Conservation (phyloP, 805 yeast genomes). For the Groenewaldozyma tartarivorans region DNA sequence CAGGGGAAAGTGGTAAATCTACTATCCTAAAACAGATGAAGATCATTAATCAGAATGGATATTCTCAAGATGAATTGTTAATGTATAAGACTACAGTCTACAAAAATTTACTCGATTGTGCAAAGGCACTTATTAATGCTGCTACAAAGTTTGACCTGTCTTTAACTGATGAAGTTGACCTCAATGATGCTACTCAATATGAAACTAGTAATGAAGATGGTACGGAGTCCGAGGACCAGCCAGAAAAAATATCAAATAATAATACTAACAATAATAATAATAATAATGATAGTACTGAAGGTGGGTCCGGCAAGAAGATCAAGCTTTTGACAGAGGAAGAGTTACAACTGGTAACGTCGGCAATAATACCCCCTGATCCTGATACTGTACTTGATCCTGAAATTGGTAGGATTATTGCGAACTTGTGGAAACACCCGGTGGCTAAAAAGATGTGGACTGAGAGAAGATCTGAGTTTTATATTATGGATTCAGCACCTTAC, state of each 20-base stretch:
- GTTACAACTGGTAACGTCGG: slow-evolving; percentile 29
- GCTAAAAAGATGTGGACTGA: slow-evolving; percentile 43
- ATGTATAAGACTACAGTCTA: slow-evolving; percentile 74
- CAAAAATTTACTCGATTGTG: slow-evolving; percentile 68
- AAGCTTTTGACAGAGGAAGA: slow-evolving; percentile 20
- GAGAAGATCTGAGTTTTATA: slow-evolving; percentile 59
- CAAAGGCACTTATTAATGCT: slow-evolving; percentile 61
- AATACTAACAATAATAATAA: not conserved
- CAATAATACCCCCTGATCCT: slow-evolving; percentile 45
- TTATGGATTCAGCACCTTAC: slow-evolving; percentile 70
- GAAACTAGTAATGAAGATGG: not conserved
- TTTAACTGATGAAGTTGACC: slow-evolving; percentile 3
- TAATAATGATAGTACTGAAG: slow-evolving; percentile 1
- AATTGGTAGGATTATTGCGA: slow-evolving; percentile 39
- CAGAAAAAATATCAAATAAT: too few species aligned
- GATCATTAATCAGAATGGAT: slow-evolving; percentile 65
- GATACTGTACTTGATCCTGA: slow-evolving; percentile 41
- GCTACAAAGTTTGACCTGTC: slow-evolving; percentile 40
- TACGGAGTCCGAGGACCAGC: too few species aligned
- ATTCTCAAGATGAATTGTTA: slow-evolving; percentile 55
- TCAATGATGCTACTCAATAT: not conserved
- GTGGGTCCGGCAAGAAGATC: not conserved
- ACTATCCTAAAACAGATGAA: slow-evolving; percentile 78
- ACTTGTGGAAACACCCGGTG: slow-evolving; percentile 47
- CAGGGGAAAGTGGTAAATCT: slow-evolving; percentile 82